Conservation (phyloP, 768 basidiomycete species). For the Cystobasidiopsis lactophilus region DNA sequence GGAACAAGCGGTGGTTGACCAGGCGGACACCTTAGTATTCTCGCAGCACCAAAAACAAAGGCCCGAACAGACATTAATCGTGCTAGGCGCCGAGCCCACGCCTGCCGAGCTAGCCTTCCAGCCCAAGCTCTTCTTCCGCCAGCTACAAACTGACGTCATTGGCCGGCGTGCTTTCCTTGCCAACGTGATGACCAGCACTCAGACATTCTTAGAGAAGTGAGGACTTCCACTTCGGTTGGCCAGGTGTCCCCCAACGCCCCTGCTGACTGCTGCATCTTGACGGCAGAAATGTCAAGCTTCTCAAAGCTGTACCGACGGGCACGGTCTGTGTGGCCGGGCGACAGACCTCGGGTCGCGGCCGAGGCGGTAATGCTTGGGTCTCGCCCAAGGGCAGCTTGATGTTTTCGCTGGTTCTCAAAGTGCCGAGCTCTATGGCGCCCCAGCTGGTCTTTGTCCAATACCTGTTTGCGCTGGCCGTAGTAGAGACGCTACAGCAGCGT, state of each 20-base stretch:
- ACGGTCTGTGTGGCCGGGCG: conserved; percentile 63
- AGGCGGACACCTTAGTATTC: conserved; percentile 10
- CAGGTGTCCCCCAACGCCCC: too few species aligned
- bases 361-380: conserved; percentile 76
- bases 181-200: conserved; percentile 78
- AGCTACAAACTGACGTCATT: neutral
- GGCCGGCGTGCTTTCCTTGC: conserved; percentile 41
- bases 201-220: conserved; percentile 81
- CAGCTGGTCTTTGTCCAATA: conserved; percentile 86
- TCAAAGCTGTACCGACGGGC: conserved; percentile 48
- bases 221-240: conserved; percentile 20
- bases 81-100: too few species aligned
- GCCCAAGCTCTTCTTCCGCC: conserved; percentile 36
- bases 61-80: too few species aligned
- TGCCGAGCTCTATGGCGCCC: conserved; percentile 34
- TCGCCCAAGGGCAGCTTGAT: conserved; percentile 75
- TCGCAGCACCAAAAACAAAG: too few species aligned
- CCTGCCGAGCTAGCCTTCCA: too few species aligned
- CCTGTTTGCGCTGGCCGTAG: conserved; percentile 69
- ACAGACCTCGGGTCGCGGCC: conserved; percentile 69
- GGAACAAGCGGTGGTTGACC: neutral
- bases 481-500: conserved; percentile 39
- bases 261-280: too few species aligned
- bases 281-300: conserved; percentile 26
- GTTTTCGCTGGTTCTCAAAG: conserved; percentile 51